Evolutionary conservation across 805 yeast genomes (phyloP).

Genomic region (Candida easanensis): DNA sequence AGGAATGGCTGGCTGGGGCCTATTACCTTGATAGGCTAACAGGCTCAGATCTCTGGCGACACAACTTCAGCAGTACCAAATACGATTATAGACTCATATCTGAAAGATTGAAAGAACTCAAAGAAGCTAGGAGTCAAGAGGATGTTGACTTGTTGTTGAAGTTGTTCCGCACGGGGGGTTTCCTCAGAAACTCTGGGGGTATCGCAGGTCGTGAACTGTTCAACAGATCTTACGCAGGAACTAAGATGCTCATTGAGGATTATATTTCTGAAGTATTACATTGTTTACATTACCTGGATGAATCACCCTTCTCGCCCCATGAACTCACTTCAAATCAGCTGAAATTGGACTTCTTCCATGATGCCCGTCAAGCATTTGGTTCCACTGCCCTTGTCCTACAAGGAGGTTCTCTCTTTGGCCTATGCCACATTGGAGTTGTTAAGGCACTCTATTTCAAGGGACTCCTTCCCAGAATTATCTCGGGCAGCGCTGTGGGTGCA

Average conservation of each 20-base stretch:
- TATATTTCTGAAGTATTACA: conserved; percentile 74
- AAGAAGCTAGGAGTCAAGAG: conserved; percentile 52
- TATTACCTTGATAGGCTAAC: conserved; percentile 46
- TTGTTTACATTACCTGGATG: conserved; percentile 60
- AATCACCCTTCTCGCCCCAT: conserved; percentile 25
- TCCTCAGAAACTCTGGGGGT: conserved; percentile 88
- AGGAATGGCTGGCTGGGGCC: conserved; percentile 67
- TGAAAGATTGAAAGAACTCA: conserved; percentile 62
- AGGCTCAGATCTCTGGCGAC: conserved; percentile 68
- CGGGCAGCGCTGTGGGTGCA: conserved; percentile 94
- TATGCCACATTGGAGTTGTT: conserved; percentile 91
- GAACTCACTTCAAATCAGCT: conserved; percentile 42
- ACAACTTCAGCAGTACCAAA: conserved; percentile 74
- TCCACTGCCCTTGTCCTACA: conserved; percentile 87
- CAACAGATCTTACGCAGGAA: conserved; percentile 81
- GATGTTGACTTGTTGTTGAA: conserved; percentile 62
- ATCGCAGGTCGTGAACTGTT: conserved; percentile 77
- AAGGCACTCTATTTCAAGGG: conserved; percentile 75
- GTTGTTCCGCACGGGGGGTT: conserved; percentile 70
- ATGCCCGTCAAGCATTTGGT: conserved; percentile 83
- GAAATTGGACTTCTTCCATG: conserved; percentile 77
- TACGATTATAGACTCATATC: conserved; percentile 84
- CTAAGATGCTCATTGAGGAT: conserved; percentile 84
- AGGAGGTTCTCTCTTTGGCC: conserved; percentile 93
- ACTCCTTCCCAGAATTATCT: conserved; percentile 77